A percentile compares a stretch with the other conserved stretches of the same genome.
These are phyloP conservation scores for Gaultheria prostrata DNA, from an alignment of 148 eudicot genomes.

Conservation along the genomic window DNA sequence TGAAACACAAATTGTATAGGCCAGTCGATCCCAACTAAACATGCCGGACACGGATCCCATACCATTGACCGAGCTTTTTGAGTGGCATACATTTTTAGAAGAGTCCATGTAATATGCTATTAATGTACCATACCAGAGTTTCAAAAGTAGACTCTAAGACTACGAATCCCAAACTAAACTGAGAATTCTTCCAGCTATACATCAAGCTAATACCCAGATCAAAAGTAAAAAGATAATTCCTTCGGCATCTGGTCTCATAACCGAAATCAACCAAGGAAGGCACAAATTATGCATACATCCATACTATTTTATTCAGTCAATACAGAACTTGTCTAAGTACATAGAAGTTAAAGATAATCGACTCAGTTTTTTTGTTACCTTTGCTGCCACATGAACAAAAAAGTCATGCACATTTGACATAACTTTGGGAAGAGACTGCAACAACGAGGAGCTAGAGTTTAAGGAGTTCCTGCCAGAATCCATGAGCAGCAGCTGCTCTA, in stretches of 20 bases:
- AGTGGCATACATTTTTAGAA: background rate
- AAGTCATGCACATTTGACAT: conserved; percentile 87
- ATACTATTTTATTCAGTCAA: background rate
- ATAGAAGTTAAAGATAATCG: background rate
- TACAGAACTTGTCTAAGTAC: background rate
- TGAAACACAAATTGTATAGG: background rate
- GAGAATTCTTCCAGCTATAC: background rate
- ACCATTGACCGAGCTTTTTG: background rate
- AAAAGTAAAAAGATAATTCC: background rate
- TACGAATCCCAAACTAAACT: background rate
- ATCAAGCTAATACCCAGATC: background rate
- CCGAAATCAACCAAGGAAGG: background rate
- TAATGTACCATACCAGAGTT: background rate
- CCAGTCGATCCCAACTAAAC: background rate
- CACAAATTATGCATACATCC: background rate
- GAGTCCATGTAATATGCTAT: background rate
- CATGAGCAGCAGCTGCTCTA: conserved; percentile 76
- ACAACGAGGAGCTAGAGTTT: conserved; percentile 52
- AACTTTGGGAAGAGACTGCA: conserved; percentile 93
- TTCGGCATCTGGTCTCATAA: background rate
- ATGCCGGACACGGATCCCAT: background rate
- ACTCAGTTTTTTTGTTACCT: conserved; percentile 46
- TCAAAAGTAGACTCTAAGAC: conserved; percentile 1
- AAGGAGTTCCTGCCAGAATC: conserved; percentile 60
- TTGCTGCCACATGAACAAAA: conserved; percentile 95